phyloP scores from a whole-genome alignment of 352 stramenopile species.

The Globisporangium acanthophoron region DNA sequence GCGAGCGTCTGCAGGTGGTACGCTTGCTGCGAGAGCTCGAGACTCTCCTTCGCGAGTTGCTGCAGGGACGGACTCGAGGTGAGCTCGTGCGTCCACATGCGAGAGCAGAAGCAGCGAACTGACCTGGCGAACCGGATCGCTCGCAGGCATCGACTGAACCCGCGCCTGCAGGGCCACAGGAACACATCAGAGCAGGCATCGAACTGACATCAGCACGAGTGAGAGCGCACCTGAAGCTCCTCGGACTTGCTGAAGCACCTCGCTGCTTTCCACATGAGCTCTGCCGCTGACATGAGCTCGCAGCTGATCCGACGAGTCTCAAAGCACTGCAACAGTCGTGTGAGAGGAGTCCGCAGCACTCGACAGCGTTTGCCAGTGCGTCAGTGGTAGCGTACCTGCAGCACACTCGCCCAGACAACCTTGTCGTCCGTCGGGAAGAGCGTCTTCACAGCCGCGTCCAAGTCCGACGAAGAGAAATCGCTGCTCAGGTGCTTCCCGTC shows the following conservation, averaged over 20 bases:
- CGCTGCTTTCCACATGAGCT: slow-evolving; percentile 23
- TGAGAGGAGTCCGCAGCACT: not conserved
- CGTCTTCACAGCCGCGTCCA: not conserved
- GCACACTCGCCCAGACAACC: slow-evolving; percentile 9
- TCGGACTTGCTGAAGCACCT: slow-evolving; percentile 30
- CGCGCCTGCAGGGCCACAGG: slow-evolving; percentile 1
- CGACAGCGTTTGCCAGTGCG: not conserved
- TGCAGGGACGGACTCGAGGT: slow-evolving; percentile 1
- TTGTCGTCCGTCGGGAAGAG: slow-evolving; percentile 11
- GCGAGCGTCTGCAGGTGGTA: slow-evolving; percentile 42
- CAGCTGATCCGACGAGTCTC: slow-evolving; percentile 24
- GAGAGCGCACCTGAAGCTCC: slow-evolving; percentile 21
- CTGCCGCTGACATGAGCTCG: slow-evolving; percentile 16
- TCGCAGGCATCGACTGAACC: slow-evolving; percentile 5
- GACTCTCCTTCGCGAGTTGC: slow-evolving; percentile 31
- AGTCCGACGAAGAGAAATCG: not conserved
- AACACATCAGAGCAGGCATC: not conserved
- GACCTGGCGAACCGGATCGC: slow-evolving; percentile 5
- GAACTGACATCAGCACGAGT: not conserved
- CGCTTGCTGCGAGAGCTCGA: slow-evolving; percentile 43
- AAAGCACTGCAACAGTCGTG: slow-evolving; percentile 11
- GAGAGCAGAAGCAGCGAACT: not conserved
- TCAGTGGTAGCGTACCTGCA: slow-evolving; percentile 7
- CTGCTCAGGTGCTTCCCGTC: not conserved
- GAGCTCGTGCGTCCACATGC: not conserved